phyloP scores from a whole-genome alignment of 2,329 filamentous ascomycete genomes.

The Dactylellina sp. region DNA sequence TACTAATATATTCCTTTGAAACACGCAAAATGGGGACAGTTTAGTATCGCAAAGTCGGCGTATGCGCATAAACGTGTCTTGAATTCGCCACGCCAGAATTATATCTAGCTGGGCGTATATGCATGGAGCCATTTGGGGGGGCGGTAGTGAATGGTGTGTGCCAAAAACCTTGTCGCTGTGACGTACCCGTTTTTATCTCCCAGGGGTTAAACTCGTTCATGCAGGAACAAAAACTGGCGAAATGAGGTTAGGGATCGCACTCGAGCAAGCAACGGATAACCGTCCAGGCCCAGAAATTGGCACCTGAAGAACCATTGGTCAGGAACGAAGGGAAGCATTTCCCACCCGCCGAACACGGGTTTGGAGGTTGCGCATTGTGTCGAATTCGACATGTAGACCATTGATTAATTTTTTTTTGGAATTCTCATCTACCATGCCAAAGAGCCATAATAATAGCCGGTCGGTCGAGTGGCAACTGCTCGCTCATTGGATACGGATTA shows the following conservation, averaged over 20 bases:
- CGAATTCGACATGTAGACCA: too few relatives aligned
- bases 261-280: slow-evolving; percentile 19
- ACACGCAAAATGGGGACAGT: slow-evolving; percentile 11
- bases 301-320: slow-evolving; percentile 25
- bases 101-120: slow-evolving; percentile 2
- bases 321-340: not conserved
- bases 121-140: too few relatives aligned
- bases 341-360: not conserved
- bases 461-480: not conserved
- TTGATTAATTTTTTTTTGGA: not conserved
- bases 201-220: slow-evolving; percentile 41
- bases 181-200: slow-evolving; percentile 39
- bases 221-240: slow-evolving; percentile 51
- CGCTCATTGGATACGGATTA: slow-evolving; percentile 21
- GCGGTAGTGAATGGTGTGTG: slow-evolving; percentile 3
- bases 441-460: slow-evolving; percentile 20
- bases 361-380: too few relatives aligned
- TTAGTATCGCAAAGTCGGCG: not conserved
- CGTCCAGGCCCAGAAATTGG: slow-evolving; percentile 23
- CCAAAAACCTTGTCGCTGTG: slow-evolving; percentile 35
- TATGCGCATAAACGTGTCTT: slow-evolving; percentile 15
- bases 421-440: slow-evolving; percentile 8
- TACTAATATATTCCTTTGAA: slow-evolving; percentile 1
- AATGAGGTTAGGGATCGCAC: slow-evolving; percentile 49
- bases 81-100: slow-evolving; percentile 18